These are phyloP conservation scores for Lizonia empirigonia DNA, from an alignment of 2,329 filamentous ascomycete genomes.

Conservation along the genomic window DNA sequence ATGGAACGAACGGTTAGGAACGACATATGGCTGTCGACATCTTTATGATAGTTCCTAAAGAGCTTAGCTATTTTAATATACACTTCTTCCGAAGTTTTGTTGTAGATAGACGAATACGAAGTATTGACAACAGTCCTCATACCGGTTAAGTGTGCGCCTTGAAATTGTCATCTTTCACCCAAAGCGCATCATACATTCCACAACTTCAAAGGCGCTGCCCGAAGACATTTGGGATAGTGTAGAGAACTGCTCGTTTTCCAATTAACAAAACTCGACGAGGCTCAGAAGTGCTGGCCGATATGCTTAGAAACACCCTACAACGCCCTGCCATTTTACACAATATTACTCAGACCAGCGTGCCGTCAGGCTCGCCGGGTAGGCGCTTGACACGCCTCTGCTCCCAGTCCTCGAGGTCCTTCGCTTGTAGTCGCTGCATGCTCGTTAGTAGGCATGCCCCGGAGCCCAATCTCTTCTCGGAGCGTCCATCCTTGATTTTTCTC, in stretches of 20 bases:
- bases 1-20: constrained; percentile 1
- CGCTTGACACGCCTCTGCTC: constrained; percentile 94
- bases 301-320: constrained; percentile 5
- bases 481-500: background rate
- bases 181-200: background rate
- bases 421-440: constrained; percentile 69
- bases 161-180: background rate
- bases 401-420: constrained; percentile 94
- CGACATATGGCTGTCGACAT: constrained; percentile 10
- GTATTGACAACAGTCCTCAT: background rate
- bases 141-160: too few relatives aligned
- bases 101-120: constrained; percentile 14
- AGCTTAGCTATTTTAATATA: constrained; percentile 19
- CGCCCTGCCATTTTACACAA: constrained; percentile 1
- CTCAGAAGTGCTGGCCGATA: background rate
- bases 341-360: constrained; percentile 60
- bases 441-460: constrained; percentile 16
- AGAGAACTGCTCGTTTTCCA: background rate
- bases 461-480: too few relatives aligned
- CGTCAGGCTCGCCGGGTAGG: constrained; percentile 87
- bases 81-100: constrained; percentile 11
- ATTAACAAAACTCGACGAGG: constrained; percentile 1
- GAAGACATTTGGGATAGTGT: too few relatives aligned
- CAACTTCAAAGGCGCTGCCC: background rate
- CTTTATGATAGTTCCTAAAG: constrained; percentile 14